A percentile compares a stretch with the other conserved stretches of the same genome.
phyloP scores from a whole-genome alignment of 257 asterid genomes.

The Echium plantagineum region DNA sequence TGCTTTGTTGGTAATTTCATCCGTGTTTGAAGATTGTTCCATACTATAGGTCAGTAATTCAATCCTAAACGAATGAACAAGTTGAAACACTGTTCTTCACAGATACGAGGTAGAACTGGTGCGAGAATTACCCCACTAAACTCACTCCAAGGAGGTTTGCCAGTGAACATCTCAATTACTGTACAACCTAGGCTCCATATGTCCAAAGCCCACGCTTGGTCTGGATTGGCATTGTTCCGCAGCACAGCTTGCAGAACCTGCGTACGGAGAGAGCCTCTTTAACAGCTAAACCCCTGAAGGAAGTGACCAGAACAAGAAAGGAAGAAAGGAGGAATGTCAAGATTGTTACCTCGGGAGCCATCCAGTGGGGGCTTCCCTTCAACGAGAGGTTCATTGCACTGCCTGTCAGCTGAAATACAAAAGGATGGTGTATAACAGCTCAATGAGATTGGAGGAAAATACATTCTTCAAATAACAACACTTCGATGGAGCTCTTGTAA shows the following conservation, averaged over 20 bases:
- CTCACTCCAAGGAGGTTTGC: conserved; percentile 89
- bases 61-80: too few relatives aligned
- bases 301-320: too few relatives aligned
- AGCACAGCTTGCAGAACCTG: conserved; percentile 75
- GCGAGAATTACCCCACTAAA: conserved; percentile 30
- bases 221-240: conserved; percentile 59
- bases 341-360: conserved; percentile 81
- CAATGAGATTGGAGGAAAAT: too few relatives aligned
- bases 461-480: too few relatives aligned
- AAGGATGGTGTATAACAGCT: neutral
- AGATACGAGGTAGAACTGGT: neutral
- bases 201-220: conserved; percentile 66
- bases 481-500: too few relatives aligned
- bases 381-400: conserved; percentile 41
- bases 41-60: too few relatives aligned
- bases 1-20: neutral
- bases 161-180: conserved; percentile 74
- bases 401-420: conserved; percentile 41
- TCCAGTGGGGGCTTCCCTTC: conserved; percentile 91
- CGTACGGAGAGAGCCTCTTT: neutral
- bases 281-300: conserved; percentile 1
- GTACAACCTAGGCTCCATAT: conserved; percentile 95
- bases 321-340: conserved; percentile 5
- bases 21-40: neutral
- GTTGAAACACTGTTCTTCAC: too few relatives aligned